These are phyloP conservation scores for Botryotinia narcissicola DNA, from an alignment of 2,329 filamentous ascomycete species.

Conservation along the genomic window DNA sequence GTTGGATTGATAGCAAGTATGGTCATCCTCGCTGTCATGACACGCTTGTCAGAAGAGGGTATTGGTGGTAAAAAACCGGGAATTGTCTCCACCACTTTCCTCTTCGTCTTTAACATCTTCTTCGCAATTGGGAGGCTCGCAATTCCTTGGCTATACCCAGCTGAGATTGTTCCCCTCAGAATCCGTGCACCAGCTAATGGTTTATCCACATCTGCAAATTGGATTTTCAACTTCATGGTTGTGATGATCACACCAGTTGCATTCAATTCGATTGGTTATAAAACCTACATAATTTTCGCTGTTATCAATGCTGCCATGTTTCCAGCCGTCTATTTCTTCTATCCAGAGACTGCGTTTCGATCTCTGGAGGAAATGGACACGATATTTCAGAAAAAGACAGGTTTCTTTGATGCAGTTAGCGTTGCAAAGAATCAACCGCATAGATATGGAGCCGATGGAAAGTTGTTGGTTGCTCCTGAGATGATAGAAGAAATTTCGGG, in stretches of 20 bases:
- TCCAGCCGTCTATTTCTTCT: constrained; percentile 46
- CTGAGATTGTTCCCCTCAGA: constrained; percentile 53
- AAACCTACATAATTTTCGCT: constrained; percentile 54
- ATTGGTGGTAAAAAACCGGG: constrained; percentile 12
- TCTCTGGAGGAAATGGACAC: constrained; percentile 18
- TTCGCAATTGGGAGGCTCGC: constrained; percentile 51
- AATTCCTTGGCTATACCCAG: constrained; percentile 49
- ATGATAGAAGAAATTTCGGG: background rate
- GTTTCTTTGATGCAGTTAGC: constrained; percentile 8
- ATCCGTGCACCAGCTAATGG: constrained; percentile 58
- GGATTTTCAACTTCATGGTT: constrained; percentile 53
- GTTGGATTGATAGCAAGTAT: constrained; percentile 61
- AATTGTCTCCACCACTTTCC: constrained; percentile 32
- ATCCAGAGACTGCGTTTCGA: constrained; percentile 48
- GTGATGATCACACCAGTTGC: constrained; percentile 40
- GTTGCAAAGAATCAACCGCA: constrained; percentile 1
- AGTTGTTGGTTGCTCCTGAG: constrained; percentile 13
- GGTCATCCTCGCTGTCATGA: constrained; percentile 42
- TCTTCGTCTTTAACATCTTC: constrained; percentile 54
- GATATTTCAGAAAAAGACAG: background rate
- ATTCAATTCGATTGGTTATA: constrained; percentile 53
- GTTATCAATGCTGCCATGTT: constrained; percentile 49
- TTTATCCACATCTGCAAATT: constrained; percentile 43
- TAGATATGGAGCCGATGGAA: constrained; percentile 9
- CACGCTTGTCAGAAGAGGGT: constrained; percentile 44